Evolutionary conservation across 2,329 filamentous ascomycete genomes (phyloP).

Genomic region (Phaeomoniella chlamydospora): DNA sequence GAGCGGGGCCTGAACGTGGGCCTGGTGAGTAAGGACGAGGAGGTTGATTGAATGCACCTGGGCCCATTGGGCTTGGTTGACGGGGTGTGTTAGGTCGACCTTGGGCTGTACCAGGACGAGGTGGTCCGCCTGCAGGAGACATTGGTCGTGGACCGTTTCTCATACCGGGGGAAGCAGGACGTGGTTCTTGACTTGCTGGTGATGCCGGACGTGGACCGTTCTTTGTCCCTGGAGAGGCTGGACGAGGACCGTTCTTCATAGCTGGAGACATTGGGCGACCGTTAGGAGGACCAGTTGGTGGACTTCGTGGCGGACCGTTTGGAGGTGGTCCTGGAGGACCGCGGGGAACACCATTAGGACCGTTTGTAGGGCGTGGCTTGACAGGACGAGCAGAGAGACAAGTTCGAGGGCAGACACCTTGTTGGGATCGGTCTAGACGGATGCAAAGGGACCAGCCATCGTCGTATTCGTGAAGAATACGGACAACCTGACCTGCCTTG

Average conservation of each 20-base stretch:
- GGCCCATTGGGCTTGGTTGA: conserved; percentile 12
- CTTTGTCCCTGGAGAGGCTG: conserved; percentile 24
- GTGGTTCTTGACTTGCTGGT: conserved; percentile 28
- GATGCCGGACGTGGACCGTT: conserved; percentile 11
- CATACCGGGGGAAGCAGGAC: conserved; percentile 29
- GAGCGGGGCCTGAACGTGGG: conserved; percentile 18
- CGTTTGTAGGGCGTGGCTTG: conserved; percentile 55
- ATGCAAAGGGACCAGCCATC: conserved; percentile 96
- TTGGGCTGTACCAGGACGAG: conserved; percentile 28
- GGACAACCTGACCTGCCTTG: conserved; percentile 66
- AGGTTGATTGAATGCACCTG: conserved; percentile 7
- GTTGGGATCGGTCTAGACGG: conserved; percentile 74
- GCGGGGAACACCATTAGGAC: conserved; percentile 16
- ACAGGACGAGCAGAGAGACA: conserved; percentile 86
- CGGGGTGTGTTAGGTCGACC: conserved; percentile 22
- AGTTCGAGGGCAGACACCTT: conserved; percentile 86
- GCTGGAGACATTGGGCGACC: conserved; percentile 30
- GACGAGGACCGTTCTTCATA: conserved; percentile 6
- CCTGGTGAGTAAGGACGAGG: conserved; percentile 33
- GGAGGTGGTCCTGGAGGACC: conserved; percentile 15
- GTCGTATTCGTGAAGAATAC: conserved; percentile 89
- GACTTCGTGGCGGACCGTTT: conserved; percentile 16
- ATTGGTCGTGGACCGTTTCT: conserved; percentile 26
- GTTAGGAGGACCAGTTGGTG: conserved; percentile 14
- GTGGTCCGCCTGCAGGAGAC: conserved; percentile 20